Conservation (phyloP, 352 stramenopile species). For the Phytophthora rubi region DNA sequence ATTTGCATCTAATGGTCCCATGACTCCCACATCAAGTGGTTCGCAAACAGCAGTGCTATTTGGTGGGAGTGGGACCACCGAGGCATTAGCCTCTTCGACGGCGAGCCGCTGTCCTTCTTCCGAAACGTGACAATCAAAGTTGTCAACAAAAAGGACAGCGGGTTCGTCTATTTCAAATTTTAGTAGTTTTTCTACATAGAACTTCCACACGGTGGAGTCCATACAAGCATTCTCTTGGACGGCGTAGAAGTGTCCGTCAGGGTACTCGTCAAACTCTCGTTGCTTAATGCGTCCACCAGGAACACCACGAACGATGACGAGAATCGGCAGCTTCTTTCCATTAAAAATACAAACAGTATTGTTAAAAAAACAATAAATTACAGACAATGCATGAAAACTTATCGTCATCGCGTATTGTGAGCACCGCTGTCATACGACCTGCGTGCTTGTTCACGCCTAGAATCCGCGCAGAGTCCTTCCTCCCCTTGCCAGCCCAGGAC, state of each 20-base stretch:
- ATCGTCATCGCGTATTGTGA: slow-evolving; percentile 11
- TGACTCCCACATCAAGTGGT: slow-evolving; percentile 23
- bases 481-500: no score
- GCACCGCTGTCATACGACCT: slow-evolving; percentile 5
- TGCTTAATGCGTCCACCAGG: neutral
- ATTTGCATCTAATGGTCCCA: slow-evolving; percentile 13
- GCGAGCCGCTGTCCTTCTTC: neutral
- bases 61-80: slow-evolving; percentile 1
- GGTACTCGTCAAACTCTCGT: no score
- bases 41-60: slow-evolving; percentile 24
- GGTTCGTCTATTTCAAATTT: slow-evolving; percentile 15
- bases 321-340: neutral
- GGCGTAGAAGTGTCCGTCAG: no score
- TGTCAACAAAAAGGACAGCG: slow-evolving; percentile 19
- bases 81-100: slow-evolving; percentile 4
- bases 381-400: neutral
- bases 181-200: slow-evolving; percentile 11
- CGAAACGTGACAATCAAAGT: no score
- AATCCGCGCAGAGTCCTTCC: no score
- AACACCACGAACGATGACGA: slow-evolving; percentile 2
- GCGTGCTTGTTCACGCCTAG: slow-evolving; percentile 1
- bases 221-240: no score
- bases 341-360: neutral
- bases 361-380: slow-evolving; percentile 6
- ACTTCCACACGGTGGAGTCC: slow-evolving; percentile 3